phyloP scores from a whole-genome alignment of 352 stramenopile species.

The Phytophthora idaei region DNA sequence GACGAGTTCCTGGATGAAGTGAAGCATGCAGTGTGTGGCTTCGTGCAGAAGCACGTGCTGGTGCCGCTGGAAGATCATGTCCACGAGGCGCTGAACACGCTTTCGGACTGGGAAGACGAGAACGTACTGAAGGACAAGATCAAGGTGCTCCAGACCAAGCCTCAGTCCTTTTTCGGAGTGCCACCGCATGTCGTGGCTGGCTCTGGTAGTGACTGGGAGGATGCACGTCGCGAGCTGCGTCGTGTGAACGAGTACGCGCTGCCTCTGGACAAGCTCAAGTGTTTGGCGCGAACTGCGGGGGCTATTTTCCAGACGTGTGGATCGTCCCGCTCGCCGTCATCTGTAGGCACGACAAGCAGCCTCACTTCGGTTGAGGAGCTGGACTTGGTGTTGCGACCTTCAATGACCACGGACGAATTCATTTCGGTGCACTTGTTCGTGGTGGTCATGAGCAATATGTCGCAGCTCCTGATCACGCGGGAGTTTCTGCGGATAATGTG shows the following conservation, averaged over 20 bases:
- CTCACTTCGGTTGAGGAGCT: slow-evolving; percentile 46
- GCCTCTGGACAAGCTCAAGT: slow-evolving; percentile 76
- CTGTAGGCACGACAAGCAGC: slow-evolving; percentile 28
- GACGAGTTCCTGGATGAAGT: slow-evolving; percentile 70
- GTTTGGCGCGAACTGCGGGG: slow-evolving; percentile 59
- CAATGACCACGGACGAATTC: slow-evolving; percentile 71
- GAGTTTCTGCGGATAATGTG: slow-evolving; percentile 63
- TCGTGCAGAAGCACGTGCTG: slow-evolving; percentile 58
- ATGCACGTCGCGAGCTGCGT: slow-evolving; percentile 56
- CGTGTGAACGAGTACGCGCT: slow-evolving; percentile 63
- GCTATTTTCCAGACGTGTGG: slow-evolving; percentile 60
- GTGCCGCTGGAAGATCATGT: slow-evolving; percentile 70
- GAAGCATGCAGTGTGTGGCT: slow-evolving; percentile 53
- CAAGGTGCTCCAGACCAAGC: slow-evolving; percentile 56
- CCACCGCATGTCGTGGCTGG: slow-evolving; percentile 43
- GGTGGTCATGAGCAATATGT: slow-evolving; percentile 56
- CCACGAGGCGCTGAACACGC: slow-evolving; percentile 55
- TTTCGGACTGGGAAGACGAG: slow-evolving; percentile 58
- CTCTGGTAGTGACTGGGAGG: slow-evolving; percentile 60
- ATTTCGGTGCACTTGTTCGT: slow-evolving; percentile 68
- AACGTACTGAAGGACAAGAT: slow-evolving; percentile 55
- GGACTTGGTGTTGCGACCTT: slow-evolving; percentile 39
- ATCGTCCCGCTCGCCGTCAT: slow-evolving; percentile 30
- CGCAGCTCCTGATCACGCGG: slow-evolving; percentile 52
- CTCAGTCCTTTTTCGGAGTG: slow-evolving; percentile 62